Base-by-base conservation (phyloP, 2,329 filamentous ascomycete genomes). In the Scytalidium lignicola region DNA sequence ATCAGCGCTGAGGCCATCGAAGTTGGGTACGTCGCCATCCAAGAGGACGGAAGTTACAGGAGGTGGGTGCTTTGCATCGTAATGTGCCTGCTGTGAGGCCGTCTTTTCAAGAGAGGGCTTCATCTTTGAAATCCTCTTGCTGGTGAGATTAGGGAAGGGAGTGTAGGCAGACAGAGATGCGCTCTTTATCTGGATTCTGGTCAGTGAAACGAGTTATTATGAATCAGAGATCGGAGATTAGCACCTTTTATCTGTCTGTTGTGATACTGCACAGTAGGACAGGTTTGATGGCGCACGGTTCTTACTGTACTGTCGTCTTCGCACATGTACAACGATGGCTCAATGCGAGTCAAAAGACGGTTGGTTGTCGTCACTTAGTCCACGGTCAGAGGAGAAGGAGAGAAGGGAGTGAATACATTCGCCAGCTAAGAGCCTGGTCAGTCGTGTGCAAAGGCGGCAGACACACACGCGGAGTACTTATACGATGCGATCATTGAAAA, bases 41-140 rank as follows among this genome's bases (percentile, higher is more conserved):
- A 67, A 65, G 2, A 81, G 64, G 9, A 79, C 67, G 1, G 76
- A 78, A 0, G 76, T 79, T 21, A 80, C 77, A 2, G 57, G 57
- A 8, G 61, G 56, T 5, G 32, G 32, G n/a, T 37, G 32, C 4
- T 5, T 37, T 5, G 32, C 32, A 37, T 37, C 32, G 15, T 37
- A 37, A 37, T 37, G 32, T 5, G 32, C 32, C 32, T 37, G 23
- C 6, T 26, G 32, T 5, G 32, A 37, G 15, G 15, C 32, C 7
- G 32, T 37, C 15, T n/a, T 37, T 17, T 37, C 32, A 5, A 37
- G 7, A 8, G 32, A 37, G 32, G 6, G 32, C 15, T 37, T 37
- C 32, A 37, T 37, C n/a, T n/a, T n/a, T n/a, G n/a, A n/a, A n/a
- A n/a, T n/a, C n/a, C n/a, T n/a, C n/a, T n/a, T 9, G 15, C n/a